Base-by-base conservation (phyloP, 2,329 filamentous ascomycete genomes). In the Penicillium sp. region DNA sequence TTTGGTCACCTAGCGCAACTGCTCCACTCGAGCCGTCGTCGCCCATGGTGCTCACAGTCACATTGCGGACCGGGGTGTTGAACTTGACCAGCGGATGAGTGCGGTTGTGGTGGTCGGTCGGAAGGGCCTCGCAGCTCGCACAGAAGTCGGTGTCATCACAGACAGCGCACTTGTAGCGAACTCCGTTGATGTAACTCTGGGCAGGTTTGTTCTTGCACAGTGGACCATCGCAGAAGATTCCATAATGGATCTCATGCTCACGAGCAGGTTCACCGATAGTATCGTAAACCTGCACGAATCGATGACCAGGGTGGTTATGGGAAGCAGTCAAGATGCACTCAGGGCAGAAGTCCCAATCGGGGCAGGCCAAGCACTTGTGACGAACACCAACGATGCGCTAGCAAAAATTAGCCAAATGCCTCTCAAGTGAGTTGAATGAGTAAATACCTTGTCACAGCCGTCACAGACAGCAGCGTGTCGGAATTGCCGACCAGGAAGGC, bases 21-120 rank as follows among this genome's bases (percentile, higher is more conserved):
- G 75, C 76, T 57, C 84, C 81, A 49, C 89, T 89, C 64, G 86
- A 79, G 57, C 82, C 83, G 66, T 91, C 86, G 74, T 96, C 90
- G 51, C 88, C 89, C 61, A 89, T 82, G 9, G 93, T 97, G 48
- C 86, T 92, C 50, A 99, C 89, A 60, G 85, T 92, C 35, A 96
- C 90, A 64, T 90, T 88, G 64, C 90, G 89, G 47, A 99, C 88
- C 10, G 93, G 89, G 2, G 90, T 95, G 82, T 91, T 96, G 81
- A 99, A 92, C 79, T 96, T 97, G 80, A 99, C 92, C 66, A 99
- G 80, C 29, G 94, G 94, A 68, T 99, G 94, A n/a, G 92, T 96
- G 74, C 86, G 87, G 80, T 97, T 97, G 80, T 99, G 94, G 22
- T 79, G 80, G 74, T 95, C 93, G 61, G 81, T 81, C 8, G 94